Conservation (phyloP, 208 protist species). For the Leishmania lainsoni region DNA sequence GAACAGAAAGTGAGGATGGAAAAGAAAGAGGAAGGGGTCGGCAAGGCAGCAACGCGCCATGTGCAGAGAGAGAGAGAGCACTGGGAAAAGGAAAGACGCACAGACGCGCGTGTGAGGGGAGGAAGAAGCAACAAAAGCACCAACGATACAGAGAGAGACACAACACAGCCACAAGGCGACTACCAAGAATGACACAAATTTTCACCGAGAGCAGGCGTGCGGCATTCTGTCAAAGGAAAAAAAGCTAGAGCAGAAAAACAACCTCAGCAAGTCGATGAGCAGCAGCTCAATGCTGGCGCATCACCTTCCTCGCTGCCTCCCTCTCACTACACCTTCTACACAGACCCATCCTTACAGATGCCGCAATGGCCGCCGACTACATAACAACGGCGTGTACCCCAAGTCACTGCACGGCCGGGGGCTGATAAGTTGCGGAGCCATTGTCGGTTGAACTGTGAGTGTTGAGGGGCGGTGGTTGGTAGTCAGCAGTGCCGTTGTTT, state of each 20-base stretch:
- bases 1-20: background rate
- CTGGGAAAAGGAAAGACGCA: background rate
- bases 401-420: conserved; percentile 17
- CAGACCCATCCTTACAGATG: background rate
- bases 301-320: background rate
- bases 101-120: background rate
- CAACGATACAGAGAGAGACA: background rate
- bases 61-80: background rate
- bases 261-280: background rate
- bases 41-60: background rate
- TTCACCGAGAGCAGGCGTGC: background rate
- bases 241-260: background rate
- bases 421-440: conserved; percentile 12
- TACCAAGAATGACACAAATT: background rate
- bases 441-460: background rate
- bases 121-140: conserved; percentile 4
- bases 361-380: background rate
- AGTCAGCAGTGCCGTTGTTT: background rate
- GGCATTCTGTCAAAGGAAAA: background rate
- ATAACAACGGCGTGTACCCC: background rate
- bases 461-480: conserved; percentile 13
- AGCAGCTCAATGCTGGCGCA: background rate
- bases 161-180: background rate
- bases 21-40: background rate
- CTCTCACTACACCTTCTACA: background rate